Base-by-base conservation (phyloP, 352 stramenopile genomes). In the Pseudoperonospora humuli region DNA sequence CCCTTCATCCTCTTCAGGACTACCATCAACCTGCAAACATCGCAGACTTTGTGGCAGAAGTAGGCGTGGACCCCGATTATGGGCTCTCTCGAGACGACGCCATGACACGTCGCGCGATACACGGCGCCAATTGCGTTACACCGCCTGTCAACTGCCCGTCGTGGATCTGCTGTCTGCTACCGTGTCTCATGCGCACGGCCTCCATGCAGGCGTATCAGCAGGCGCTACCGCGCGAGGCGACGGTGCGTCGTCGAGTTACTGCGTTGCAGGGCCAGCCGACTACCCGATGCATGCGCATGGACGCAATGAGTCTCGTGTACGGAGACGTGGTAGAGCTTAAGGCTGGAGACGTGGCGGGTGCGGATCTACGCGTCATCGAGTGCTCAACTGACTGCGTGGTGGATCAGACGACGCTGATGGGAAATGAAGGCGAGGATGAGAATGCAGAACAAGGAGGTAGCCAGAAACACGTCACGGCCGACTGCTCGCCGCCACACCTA, bases 101-200 rank as follows among this genome's bases (percentile, higher is more conserved):
- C 28, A 85, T 88, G 63, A 64, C 68, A 31, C 68, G 79, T 2
- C 73, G 75, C 18, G 34, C 57, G 13, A 45, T 86, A 15, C 81
- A 86, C 61, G 87, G 84, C 20, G 66, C 88, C 26, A 98, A 98
- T 61, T 69, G 78, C 29, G 78, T 97, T 42, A 80, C 75, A 31
- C 84, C 87, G 25, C 93, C 93, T 1, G 72, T 96, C 2, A 81
- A 96, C 52, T 97, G 91, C 50, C 93, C 93, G 5, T 88, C 86
- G 27, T 97, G 89, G 91, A 57, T 97, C 13, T 98, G 93, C 56
- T 96, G 85, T 48, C 46, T 98, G 41, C 60, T 98, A 38, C 91
- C 93, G 6, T 97, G 91, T 64, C 86, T 98, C 24, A 78, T 95
- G 48, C 79, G 85, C 38, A 87, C 91, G 14, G 54, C 76, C 11